phyloP scores from a whole-genome alignment of 345 rosid genomes.

The Moringa oleifera region DNA sequence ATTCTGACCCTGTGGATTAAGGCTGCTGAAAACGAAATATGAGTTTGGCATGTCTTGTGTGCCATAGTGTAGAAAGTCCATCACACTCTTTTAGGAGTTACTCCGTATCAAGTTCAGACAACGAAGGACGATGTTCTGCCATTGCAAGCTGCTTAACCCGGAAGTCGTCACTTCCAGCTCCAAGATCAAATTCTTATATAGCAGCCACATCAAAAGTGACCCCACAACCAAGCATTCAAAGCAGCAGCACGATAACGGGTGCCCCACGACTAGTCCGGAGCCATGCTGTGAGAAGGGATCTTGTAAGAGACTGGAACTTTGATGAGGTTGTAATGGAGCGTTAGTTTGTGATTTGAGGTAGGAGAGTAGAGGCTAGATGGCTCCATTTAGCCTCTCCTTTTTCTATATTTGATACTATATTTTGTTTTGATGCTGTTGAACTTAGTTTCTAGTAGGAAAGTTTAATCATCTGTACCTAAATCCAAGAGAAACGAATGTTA shows the following conservation, averaged over 20 bases:
- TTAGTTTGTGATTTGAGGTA: slow-evolving; percentile 21
- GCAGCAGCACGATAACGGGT: slow-evolving; percentile 37
- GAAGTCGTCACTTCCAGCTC: slow-evolving; percentile 56
- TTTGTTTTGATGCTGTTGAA: slow-evolving; percentile 21
- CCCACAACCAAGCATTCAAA: slow-evolving; percentile 60
- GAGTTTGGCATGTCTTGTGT: slow-evolving; percentile 91
- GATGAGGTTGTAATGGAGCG: slow-evolving; percentile 49
- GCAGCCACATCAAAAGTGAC: slow-evolving; percentile 78
- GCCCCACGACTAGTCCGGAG: slow-evolving; percentile 83
- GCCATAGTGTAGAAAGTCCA: slow-evolving; percentile 90
- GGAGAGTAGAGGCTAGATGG: slow-evolving; percentile 1
- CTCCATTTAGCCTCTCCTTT: slow-evolving; percentile 1
- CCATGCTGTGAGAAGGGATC: slow-evolving; percentile 82
- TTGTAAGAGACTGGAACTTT: slow-evolving; percentile 96
- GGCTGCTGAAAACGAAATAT: slow-evolving; percentile 23
- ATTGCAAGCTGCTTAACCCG: slow-evolving; percentile 69
- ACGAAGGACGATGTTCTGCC: slow-evolving; percentile 77
- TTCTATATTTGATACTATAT: slow-evolving; percentile 7
- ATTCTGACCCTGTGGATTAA: not conserved
- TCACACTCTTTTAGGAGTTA: slow-evolving; percentile 92
- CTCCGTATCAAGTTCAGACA: slow-evolving; percentile 89
- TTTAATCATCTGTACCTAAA: slow-evolving; percentile 18
- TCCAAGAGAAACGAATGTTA: not conserved
- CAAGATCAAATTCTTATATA: slow-evolving; percentile 38
- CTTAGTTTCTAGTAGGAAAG: slow-evolving; percentile 22